phyloP scores from a whole-genome alignment of 192 early-diverging fungal genomes.

The Linderina pennispora region DNA sequence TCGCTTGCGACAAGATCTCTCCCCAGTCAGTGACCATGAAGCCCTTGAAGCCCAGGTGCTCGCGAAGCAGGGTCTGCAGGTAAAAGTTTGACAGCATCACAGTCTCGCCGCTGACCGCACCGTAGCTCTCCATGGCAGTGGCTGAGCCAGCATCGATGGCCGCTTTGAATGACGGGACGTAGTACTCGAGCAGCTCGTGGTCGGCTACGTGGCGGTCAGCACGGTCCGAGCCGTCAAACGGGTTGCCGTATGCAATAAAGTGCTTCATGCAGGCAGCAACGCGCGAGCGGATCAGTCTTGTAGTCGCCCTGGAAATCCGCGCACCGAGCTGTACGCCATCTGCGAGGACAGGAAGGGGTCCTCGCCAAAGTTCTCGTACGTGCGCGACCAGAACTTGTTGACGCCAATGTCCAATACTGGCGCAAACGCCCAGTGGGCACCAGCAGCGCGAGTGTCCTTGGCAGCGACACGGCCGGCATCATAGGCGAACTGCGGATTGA shows the following conservation, averaged over 20 bases:
- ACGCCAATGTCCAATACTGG: conserved; percentile 53
- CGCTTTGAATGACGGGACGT: conserved; percentile 54
- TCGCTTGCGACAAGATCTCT: conserved; percentile 51
- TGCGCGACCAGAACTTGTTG: conserved; percentile 54
- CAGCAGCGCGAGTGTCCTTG: conserved; percentile 58
- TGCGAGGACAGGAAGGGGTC: conserved; percentile 51
- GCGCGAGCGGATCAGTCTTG: conserved; percentile 52
- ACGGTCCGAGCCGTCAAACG: conserved; percentile 43
- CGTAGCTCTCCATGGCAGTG: conserved; percentile 60
- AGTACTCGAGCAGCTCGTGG: conserved; percentile 55
- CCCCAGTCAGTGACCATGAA: conserved; percentile 58
- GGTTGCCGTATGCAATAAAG: conserved; percentile 59
- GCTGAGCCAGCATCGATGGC: conserved; percentile 55
- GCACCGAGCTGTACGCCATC: conserved; percentile 49
- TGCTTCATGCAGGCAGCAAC: conserved; percentile 63
- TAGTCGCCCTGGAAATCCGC: conserved; percentile 64
- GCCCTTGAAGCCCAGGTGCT: conserved; percentile 51
- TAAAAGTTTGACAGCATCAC: conserved; percentile 53
- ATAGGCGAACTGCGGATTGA: conserved; percentile 52
- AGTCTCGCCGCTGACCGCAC: conserved; percentile 54
- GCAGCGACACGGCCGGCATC: conserved; percentile 54
- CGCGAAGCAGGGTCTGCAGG: conserved; percentile 45
- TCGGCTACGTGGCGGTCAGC: conserved; percentile 44
- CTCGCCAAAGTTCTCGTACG: conserved; percentile 55
- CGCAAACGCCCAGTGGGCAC: conserved; percentile 59